Conservation (phyloP, 164 flowering plant species). For the Nymphaea colorata region DNA sequence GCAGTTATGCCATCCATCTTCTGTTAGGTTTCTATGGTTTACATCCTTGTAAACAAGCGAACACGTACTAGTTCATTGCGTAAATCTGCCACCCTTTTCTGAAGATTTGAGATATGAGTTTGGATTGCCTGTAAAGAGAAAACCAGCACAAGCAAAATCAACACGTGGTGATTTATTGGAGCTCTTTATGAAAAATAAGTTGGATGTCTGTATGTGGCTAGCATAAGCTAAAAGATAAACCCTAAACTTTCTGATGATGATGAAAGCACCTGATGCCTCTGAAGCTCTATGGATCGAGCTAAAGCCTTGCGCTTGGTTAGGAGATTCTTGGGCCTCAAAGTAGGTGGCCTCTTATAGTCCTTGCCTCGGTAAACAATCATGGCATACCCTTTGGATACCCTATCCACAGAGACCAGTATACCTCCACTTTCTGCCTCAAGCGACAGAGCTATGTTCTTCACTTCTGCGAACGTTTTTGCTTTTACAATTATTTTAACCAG, state of each 20-base stretch:
- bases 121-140: constrained; percentile 55
- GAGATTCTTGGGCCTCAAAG: constrained; percentile 79
- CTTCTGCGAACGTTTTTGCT: constrained; percentile 60
- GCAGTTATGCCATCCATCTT: no score
- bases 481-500: constrained; percentile 68
- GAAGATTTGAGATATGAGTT: constrained; percentile 53
- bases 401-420: constrained; percentile 81
- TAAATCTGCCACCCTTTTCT: constrained; percentile 35
- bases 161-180: background rate
- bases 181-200: background rate
- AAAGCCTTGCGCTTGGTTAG: constrained; percentile 90
- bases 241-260: background rate
- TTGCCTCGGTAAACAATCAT: constrained; percentile 72
- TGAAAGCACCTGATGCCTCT: constrained; percentile 71
- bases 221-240: background rate
- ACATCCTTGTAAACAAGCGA: no score
- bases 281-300: constrained; percentile 90
- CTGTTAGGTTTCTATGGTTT: no score
- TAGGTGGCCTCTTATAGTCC: constrained; percentile 65
- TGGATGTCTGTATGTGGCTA: background rate
- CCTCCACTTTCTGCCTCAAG: constrained; percentile 98
- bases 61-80: constrained; percentile 62
- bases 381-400: constrained; percentile 76
- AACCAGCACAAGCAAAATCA: background rate
- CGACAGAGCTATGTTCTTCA: constrained; percentile 56